Percentiles rank a stretch among this genome's conserved stretches.
Conservation (phyloP, 768 basidiomycete genomes). For the Mycena chlorophos region DNA sequence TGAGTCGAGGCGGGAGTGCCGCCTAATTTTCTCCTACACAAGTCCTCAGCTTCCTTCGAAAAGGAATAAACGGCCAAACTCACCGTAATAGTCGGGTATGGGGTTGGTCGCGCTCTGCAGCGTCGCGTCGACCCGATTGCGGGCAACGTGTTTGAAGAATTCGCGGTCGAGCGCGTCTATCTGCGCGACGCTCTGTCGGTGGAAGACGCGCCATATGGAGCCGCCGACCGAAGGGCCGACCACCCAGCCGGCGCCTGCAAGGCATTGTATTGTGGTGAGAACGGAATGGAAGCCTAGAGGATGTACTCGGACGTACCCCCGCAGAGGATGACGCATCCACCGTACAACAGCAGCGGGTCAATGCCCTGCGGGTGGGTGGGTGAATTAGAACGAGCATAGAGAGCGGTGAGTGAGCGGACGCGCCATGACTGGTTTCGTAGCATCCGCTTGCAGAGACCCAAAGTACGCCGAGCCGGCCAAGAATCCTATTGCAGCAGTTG, state of each 20-base stretch:
- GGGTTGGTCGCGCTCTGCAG: slow-evolving; percentile 82
- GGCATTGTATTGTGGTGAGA: not conserved
- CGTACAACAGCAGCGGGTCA: slow-evolving; percentile 84
- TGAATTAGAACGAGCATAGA: not conserved
- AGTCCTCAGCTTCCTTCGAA: too few relatives aligned
- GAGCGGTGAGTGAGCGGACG: slow-evolving; percentile 23
- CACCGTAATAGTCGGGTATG: slow-evolving; percentile 87
- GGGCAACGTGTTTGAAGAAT: slow-evolving; percentile 76
- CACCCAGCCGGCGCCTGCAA: slow-evolving; percentile 69
- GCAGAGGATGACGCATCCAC: slow-evolving; percentile 68
- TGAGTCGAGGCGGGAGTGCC: too few relatives aligned
- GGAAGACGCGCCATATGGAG: slow-evolving; percentile 65
- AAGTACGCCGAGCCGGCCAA: slow-evolving; percentile 70
- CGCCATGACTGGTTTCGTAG: slow-evolving; percentile 77
- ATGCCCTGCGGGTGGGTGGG: slow-evolving; percentile 52
- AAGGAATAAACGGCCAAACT: too few relatives aligned
- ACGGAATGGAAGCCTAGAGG: too few relatives aligned
- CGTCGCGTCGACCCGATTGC: slow-evolving; percentile 78
- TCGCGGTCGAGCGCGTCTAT: slow-evolving; percentile 79
- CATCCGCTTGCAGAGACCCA: slow-evolving; percentile 71
- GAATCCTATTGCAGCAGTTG: slow-evolving; percentile 65
- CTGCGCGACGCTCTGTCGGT: slow-evolving; percentile 56
- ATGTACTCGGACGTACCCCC: slow-evolving; percentile 50
- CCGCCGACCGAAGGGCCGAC: slow-evolving; percentile 76
- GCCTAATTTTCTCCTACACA: too few relatives aligned